Evolutionary conservation across 148 eudicot genomes (phyloP).

Genomic region (Simmondsia chinensis): DNA sequence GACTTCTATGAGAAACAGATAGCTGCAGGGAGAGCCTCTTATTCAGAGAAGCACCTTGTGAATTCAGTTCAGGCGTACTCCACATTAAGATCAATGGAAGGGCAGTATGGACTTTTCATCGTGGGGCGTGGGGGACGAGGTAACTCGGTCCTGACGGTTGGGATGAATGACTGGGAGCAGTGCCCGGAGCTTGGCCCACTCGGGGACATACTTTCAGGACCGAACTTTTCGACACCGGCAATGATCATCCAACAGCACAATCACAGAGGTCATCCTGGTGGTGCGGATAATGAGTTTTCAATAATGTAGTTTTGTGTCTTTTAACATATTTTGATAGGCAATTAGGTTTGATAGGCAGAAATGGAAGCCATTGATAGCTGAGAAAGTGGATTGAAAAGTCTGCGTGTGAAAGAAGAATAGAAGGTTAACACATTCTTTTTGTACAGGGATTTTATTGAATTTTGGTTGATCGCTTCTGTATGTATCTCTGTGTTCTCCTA

Average conservation of each 20-base stretch:
- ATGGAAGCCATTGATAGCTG: too few relatives aligned
- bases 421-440: too few relatives aligned
- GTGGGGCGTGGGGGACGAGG: slow-evolving; percentile 86
- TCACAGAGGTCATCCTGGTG: slow-evolving; percentile 55
- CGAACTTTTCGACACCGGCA: slow-evolving; percentile 55
- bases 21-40: slow-evolving; percentile 67
- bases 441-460: too few relatives aligned
- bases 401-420: too few relatives aligned
- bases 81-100: slow-evolving; percentile 55
- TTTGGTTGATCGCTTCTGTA: too few relatives aligned
- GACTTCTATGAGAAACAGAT: slow-evolving; percentile 71
- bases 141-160: slow-evolving; percentile 68
- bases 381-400: too few relatives aligned
- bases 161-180: slow-evolving; percentile 97
- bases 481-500: too few relatives aligned
- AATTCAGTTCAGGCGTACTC: slow-evolving; percentile 83
- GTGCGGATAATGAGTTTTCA: slow-evolving; percentile 63
- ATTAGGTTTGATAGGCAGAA: too few relatives aligned
- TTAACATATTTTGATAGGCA: too few relatives aligned
- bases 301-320: too few relatives aligned
- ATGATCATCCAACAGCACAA: slow-evolving; percentile 81
- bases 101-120: slow-evolving; percentile 67
- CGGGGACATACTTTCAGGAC: slow-evolving; percentile 77
- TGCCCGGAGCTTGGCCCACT: slow-evolving; percentile 93
- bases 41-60: slow-evolving; percentile 71